These are phyloP conservation scores for Phialophora chinensis DNA, from an alignment of 2,329 filamentous ascomycete species.

Conservation along the genomic window DNA sequence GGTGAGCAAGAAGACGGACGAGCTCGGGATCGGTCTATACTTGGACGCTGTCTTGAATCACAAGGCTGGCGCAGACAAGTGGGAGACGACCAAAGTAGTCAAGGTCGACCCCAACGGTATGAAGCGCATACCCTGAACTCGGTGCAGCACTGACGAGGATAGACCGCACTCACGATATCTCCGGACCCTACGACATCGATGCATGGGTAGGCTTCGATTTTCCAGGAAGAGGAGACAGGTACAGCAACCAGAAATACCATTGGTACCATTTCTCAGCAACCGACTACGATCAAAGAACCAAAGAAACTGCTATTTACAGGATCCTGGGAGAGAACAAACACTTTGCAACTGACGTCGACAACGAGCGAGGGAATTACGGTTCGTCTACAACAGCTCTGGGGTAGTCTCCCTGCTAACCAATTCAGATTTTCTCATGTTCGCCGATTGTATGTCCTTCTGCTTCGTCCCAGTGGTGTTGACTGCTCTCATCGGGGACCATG, in stretches of 20 bases:
- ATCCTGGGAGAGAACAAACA: slow-evolving; percentile 64
- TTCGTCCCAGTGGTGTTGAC: background rate
- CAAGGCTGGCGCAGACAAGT: slow-evolving; percentile 67
- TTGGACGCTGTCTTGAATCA: slow-evolving; percentile 71
- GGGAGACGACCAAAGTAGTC: slow-evolving; percentile 63
- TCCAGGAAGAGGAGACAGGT: slow-evolving; percentile 60
- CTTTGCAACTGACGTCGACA: slow-evolving; percentile 63
- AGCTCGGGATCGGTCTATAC: slow-evolving; percentile 53
- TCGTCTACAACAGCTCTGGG: slow-evolving; percentile 43
- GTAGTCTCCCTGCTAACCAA: slow-evolving; percentile 55
- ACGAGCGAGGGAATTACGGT: slow-evolving; percentile 64
- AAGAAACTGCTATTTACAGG: slow-evolving; percentile 65
- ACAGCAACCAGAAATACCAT: slow-evolving; percentile 64
- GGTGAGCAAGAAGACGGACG: slow-evolving; percentile 35
- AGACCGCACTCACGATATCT: slow-evolving; percentile 59
- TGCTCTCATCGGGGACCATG: background rate
- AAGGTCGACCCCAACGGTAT: slow-evolving; percentile 61
- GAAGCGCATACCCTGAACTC: background rate
- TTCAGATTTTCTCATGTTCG: slow-evolving; percentile 76
- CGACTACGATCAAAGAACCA: slow-evolving; percentile 62
- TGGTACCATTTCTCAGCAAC: slow-evolving; percentile 68
- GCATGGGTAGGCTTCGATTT: slow-evolving; percentile 69
- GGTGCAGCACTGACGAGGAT: background rate
- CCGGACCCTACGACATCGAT: slow-evolving; percentile 64
- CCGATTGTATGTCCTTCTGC: slow-evolving; percentile 53